phyloP scores from a whole-genome alignment of 2,329 filamentous ascomycete genomes.

The Cladophialophora bantiana region DNA sequence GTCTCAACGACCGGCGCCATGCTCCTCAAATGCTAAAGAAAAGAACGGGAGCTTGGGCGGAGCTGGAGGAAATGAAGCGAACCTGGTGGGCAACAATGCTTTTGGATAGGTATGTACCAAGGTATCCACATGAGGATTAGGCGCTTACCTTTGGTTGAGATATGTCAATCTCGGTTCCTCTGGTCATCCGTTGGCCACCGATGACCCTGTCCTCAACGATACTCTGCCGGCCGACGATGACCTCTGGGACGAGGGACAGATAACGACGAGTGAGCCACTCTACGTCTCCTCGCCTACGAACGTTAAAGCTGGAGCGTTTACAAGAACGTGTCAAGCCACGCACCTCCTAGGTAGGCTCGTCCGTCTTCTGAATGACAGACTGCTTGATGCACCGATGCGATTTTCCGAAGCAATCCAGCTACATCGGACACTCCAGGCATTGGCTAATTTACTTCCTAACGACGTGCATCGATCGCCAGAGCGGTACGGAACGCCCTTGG shows the following conservation, averaged over 20 bases:
- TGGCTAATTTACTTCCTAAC: constrained; percentile 42
- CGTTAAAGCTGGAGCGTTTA: constrained; percentile 44
- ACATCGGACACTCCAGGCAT: constrained; percentile 44
- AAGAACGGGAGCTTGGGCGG: constrained; percentile 38
- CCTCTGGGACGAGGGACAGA: constrained; percentile 39
- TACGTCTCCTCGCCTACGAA: constrained; percentile 41
- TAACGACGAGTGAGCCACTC: constrained; percentile 39
- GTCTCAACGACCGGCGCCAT: constrained; percentile 37
- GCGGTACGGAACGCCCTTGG: constrained; percentile 43
- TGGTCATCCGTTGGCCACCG: constrained; percentile 40
- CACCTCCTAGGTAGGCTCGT: constrained; percentile 47
- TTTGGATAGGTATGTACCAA: constrained; percentile 38
- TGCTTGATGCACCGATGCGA: constrained; percentile 42
- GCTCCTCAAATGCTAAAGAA: constrained; percentile 36
- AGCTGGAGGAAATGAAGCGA: constrained; percentile 40
- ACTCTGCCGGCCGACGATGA: constrained; percentile 40
- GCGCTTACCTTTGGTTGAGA: constrained; percentile 27
- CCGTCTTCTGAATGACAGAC: constrained; percentile 43
- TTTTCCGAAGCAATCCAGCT: constrained; percentile 47
- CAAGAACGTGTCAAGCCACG: constrained; percentile 46
- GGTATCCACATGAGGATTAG: neutral
- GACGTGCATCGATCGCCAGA: constrained; percentile 41
- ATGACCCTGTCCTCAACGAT: constrained; percentile 39
- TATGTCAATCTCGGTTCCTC: constrained; percentile 41
- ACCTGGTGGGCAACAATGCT: constrained; percentile 43